Evolutionary conservation across 257 asterid species (phyloP).

Genomic region (Fraxinus cuspidata): DNA sequence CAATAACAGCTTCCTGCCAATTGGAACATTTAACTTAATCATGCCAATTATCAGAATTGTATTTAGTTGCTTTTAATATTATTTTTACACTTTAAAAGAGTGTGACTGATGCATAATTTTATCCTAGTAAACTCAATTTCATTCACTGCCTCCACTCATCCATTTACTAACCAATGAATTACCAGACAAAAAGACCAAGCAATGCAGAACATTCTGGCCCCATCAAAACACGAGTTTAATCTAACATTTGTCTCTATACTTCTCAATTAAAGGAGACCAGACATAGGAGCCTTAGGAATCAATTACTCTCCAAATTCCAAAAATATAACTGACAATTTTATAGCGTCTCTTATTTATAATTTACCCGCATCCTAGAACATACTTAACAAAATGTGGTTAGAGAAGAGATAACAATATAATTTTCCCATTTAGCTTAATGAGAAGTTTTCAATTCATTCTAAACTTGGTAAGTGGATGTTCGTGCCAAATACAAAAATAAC

Average conservation of each 20-base stretch:
- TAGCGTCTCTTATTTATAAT: background rate
- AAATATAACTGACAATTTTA: background rate
- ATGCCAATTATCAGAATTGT: background rate
- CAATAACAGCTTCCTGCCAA: background rate
- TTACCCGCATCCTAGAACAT: background rate
- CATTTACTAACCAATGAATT: background rate
- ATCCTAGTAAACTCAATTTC: background rate
- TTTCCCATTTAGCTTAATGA: background rate
- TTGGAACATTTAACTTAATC: background rate
- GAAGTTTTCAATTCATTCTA: background rate
- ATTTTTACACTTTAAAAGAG: too few species aligned
- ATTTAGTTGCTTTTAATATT: background rate
- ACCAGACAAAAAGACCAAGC: background rate
- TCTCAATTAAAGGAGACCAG: background rate
- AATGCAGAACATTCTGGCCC: background rate
- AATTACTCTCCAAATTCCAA: background rate
- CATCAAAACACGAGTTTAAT: background rate
- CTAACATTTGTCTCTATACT: background rate
- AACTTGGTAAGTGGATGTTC: background rate
- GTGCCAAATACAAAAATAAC: background rate
- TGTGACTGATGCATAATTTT: background rate
- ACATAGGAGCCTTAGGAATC: background rate
- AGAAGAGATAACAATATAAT: background rate
- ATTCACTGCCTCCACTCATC: background rate
- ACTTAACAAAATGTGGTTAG: background rate